Conservation (phyloP, 805 yeast genomes). For the baker's yeast (Saccharomyces cerevisiae) region DNA sequence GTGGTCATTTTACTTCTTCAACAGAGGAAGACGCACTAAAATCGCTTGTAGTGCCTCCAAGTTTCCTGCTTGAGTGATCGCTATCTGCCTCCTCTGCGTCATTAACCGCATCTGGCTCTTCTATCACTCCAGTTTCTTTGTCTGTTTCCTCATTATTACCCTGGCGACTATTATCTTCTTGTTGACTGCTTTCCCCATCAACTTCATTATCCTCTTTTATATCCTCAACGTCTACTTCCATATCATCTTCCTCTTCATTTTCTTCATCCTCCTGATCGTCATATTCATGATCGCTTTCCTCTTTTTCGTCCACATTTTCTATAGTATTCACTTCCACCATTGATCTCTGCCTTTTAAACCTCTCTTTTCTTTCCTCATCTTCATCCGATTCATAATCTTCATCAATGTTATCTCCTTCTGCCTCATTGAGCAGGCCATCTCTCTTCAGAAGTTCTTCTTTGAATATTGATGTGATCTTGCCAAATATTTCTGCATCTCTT, state of each 20-base stretch:
- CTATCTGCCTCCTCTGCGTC: slow-evolving; percentile 1
- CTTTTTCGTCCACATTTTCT: neutral
- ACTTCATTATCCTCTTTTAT: slow-evolving; percentile 1
- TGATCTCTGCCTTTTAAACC: slow-evolving; percentile 5
- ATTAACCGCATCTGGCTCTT: neutral
- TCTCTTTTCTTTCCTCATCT: slow-evolving; percentile 7
- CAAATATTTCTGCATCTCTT: slow-evolving; percentile 25
- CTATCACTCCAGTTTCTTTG: neutral
- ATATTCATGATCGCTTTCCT: slow-evolving; percentile 2
- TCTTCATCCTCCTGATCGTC: slow-evolving; percentile 7
- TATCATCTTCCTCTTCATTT: slow-evolving; percentile 1
- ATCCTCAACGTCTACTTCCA: slow-evolving; percentile 3
- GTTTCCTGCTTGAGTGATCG: neutral
- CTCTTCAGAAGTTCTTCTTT: slow-evolving; percentile 22
- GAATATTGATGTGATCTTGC: slow-evolving; percentile 19
- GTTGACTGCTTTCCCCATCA: slow-evolving; percentile 1
- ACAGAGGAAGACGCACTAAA: neutral
- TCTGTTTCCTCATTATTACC: neutral
- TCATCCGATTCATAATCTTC: slow-evolving; percentile 7
- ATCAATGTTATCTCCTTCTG: slow-evolving; percentile 11
- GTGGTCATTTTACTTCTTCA: neutral
- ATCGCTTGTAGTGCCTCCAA: neutral
- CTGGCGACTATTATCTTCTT: slow-evolving; percentile 3
- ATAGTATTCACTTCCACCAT: slow-evolving; percentile 1
- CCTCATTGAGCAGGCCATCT: slow-evolving; percentile 6